These are phyloP conservation scores for Dryas alaskensis DNA, from an alignment of 306 rosid genomes.

Conservation along the genomic window DNA sequence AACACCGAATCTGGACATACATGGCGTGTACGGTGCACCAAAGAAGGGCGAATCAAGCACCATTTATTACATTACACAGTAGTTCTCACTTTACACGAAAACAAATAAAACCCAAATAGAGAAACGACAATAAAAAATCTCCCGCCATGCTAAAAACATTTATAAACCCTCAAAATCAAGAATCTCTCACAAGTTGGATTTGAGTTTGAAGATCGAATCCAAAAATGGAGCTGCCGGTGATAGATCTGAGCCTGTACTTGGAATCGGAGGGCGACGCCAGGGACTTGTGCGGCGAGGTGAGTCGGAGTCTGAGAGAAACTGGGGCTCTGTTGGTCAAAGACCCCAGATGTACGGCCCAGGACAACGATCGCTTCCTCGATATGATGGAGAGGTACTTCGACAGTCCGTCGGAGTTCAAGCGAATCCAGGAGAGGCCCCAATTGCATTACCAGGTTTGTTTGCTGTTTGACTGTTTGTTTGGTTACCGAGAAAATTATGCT, in stretches of 20 bases:
- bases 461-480: too few species aligned
- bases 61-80: neutral
- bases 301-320: slow-evolving; percentile 71
- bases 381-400: slow-evolving; percentile 92
- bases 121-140: slow-evolving; percentile 1
- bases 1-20: neutral
- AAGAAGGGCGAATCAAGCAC: neutral
- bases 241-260: slow-evolving; percentile 64
- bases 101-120: neutral
- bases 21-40: neutral
- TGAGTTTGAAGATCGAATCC: neutral
- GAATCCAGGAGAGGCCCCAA: slow-evolving; percentile 69
- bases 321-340: slow-evolving; percentile 85
- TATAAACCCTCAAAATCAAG: neutral
- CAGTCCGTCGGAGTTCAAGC: slow-evolving; percentile 58
- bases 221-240: slow-evolving; percentile 65
- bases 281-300: slow-evolving; percentile 56
- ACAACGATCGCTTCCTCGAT: slow-evolving; percentile 88
- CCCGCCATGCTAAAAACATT: slow-evolving; percentile 4
- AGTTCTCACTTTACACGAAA: too few species aligned
- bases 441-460: slow-evolving; percentile 80
- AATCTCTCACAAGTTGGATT: neutral
- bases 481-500: neutral
- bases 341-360: slow-evolving; percentile 73
- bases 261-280: slow-evolving; percentile 11